phyloP scores from a whole-genome alignment of 2,329 filamentous ascomycete genomes.

The Trichoderma asperellum region DNA sequence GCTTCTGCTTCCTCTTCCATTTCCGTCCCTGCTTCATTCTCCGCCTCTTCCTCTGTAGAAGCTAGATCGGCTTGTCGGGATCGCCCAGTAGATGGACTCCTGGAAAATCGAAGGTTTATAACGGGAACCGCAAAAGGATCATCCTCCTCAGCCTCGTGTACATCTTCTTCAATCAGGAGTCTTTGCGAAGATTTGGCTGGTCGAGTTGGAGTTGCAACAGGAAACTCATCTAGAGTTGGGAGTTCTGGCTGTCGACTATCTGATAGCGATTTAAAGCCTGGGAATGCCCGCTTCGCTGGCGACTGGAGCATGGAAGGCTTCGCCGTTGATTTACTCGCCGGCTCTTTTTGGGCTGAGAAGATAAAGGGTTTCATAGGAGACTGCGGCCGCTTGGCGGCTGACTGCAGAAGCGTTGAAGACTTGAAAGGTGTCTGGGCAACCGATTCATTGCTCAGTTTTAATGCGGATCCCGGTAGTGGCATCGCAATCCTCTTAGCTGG shows the following conservation, averaged over 20 bases:
- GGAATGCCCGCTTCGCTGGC: constrained; percentile 53
- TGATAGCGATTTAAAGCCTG: constrained; percentile 41
- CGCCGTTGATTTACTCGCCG: constrained; percentile 45
- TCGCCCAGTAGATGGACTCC: constrained; percentile 51
- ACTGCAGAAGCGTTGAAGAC: constrained; percentile 48
- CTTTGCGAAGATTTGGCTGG: constrained; percentile 42
- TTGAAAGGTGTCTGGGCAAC: constrained; percentile 43
- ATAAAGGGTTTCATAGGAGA: constrained; percentile 49
- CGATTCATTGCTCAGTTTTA: constrained; percentile 35
- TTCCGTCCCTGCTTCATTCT: constrained; percentile 37
- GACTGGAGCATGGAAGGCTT: constrained; percentile 57
- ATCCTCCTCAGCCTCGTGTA: constrained; percentile 30
- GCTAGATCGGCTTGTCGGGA: constrained; percentile 49
- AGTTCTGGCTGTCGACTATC: constrained; percentile 36
- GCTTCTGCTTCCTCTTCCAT: neutral
- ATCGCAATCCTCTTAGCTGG: constrained; percentile 54
- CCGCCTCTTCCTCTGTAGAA: constrained; percentile 40
- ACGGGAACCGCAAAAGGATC: constrained; percentile 43
- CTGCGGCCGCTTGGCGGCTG: constrained; percentile 56
- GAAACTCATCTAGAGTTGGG: constrained; percentile 36
- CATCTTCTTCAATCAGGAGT: constrained; percentile 44
- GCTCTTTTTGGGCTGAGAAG: constrained; percentile 36
- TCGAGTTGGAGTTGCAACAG: constrained; percentile 39
- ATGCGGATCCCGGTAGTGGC: constrained; percentile 41
- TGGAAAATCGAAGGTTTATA: constrained; percentile 48